Conservation (phyloP, 2,329 filamentous ascomycete species). For the Ceratocystiopsis minuta region DNA sequence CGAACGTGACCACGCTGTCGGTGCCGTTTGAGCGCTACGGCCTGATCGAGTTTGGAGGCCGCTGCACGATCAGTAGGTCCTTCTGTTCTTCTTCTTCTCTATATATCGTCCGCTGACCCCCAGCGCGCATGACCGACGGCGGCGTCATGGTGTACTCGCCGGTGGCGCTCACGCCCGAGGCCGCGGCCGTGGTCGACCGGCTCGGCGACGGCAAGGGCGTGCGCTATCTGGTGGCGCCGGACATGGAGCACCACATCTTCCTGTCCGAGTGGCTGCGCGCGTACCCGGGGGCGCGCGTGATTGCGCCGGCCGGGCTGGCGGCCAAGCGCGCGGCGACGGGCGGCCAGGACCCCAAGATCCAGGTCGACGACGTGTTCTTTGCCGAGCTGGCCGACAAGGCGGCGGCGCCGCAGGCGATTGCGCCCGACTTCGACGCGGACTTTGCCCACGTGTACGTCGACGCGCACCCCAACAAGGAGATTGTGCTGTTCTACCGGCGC, state of each 20-base stretch:
- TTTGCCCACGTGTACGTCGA: slow-evolving; percentile 77
- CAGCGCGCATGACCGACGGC: slow-evolving; percentile 63
- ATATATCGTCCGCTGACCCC: slow-evolving; percentile 1
- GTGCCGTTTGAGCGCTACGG: slow-evolving; percentile 75
- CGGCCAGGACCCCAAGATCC: slow-evolving; percentile 36
- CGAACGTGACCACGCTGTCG: slow-evolving; percentile 60
- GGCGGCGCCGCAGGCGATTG: slow-evolving; percentile 36
- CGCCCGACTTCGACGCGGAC: slow-evolving; percentile 66
- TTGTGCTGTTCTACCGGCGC: slow-evolving; percentile 73
- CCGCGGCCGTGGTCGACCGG: slow-evolving; percentile 43
- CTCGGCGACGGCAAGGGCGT: slow-evolving; percentile 44
- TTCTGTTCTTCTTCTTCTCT: not conserved
- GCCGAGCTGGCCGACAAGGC: slow-evolving; percentile 46
- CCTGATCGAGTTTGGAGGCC: slow-evolving; percentile 62
- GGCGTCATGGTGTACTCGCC: slow-evolving; percentile 81
- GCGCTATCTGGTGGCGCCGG: slow-evolving; percentile 70
- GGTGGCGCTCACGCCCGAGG: slow-evolving; percentile 57
- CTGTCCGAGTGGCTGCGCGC: slow-evolving; percentile 66
- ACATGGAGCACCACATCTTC: slow-evolving; percentile 92
- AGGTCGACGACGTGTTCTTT: slow-evolving; percentile 35
- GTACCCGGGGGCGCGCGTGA: slow-evolving; percentile 60
- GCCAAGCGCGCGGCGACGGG: slow-evolving; percentile 51
- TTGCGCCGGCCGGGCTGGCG: slow-evolving; percentile 66
- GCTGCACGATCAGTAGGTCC: slow-evolving; percentile 60
- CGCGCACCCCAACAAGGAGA: slow-evolving; percentile 64